Conservation (phyloP, 192 early-diverging fungal genomes). For the Bifiguratus adelaidae region DNA sequence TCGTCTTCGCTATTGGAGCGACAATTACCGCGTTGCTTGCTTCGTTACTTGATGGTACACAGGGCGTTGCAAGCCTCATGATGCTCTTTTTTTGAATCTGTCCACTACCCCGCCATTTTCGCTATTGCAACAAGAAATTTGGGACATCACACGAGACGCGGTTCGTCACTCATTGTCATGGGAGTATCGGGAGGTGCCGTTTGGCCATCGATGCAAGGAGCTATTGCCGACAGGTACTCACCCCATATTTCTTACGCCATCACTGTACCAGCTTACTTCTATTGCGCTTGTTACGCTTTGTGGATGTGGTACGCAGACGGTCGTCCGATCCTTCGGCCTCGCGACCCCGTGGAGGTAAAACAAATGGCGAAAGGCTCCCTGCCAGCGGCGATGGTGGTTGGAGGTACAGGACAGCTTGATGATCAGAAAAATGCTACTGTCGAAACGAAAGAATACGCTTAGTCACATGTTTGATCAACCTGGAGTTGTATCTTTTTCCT, state of each 20-base stretch:
- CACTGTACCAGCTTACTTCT: background rate
- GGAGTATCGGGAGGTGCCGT: background rate
- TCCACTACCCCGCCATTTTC: conserved; percentile 22
- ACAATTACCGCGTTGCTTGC: conserved; percentile 6
- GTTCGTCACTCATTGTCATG: background rate
- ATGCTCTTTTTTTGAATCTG: conserved; percentile 18
- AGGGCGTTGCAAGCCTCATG: conserved; percentile 10
- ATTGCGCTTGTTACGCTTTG: no score
- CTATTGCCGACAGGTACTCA: background rate
- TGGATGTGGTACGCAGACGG: no score
- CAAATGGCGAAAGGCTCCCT: no score
- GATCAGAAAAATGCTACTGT: no score
- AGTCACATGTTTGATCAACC: no score
- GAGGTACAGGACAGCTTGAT: no score
- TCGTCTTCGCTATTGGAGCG: conserved; percentile 3
- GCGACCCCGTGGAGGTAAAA: no score
- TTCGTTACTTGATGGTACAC: conserved; percentile 6
- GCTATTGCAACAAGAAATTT: conserved; percentile 7
- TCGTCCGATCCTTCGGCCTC: no score
- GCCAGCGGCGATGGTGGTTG: no score
- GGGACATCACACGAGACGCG: background rate
- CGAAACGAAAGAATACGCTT: no score
- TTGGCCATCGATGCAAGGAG: background rate
- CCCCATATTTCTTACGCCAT: background rate
- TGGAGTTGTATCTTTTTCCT: no score